phyloP scores from a whole-genome alignment of 441 rosid species.

The Pelargonium myrrhifolium region DNA sequence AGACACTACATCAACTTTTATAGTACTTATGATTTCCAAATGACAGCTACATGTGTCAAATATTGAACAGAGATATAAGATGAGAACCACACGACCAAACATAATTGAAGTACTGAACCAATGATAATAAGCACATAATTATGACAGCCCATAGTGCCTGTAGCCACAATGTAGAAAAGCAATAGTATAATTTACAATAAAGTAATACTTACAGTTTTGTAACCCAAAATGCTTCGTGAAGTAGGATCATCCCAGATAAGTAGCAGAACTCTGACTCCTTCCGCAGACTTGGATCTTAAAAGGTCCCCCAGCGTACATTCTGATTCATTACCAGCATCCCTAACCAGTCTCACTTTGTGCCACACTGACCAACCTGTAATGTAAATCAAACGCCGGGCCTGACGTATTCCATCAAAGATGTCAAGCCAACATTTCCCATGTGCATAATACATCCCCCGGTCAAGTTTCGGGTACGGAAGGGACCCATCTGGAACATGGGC shows the following conservation, averaged over 20 bases:
- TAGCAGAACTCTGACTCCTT: constrained; percentile 94
- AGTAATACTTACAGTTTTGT: constrained; percentile 53
- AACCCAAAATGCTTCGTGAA: constrained; percentile 83
- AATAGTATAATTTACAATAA: constrained; percentile 1
- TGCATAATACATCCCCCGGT: constrained; percentile 53
- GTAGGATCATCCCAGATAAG: constrained; percentile 98
- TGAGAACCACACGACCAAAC: too few species aligned
- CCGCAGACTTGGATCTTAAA: constrained; percentile 77
- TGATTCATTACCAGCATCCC: constrained; percentile 51
- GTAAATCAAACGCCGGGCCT: constrained; percentile 73
- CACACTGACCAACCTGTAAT: constrained; percentile 98
- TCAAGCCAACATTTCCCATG: constrained; percentile 95
- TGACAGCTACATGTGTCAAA: too few species aligned
- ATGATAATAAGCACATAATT: neutral
- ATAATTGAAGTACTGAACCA: too few species aligned
- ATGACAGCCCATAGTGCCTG: constrained; percentile 1
- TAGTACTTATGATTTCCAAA: too few species aligned
- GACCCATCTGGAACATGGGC: constrained; percentile 84
- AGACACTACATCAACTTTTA: too few species aligned
- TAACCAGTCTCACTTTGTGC: constrained; percentile 70
- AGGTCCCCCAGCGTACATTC: constrained; percentile 69
- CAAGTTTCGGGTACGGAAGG: constrained; percentile 60
- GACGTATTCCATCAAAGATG: constrained; percentile 74
- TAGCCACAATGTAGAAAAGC: constrained; percentile 5
- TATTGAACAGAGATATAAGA: too few species aligned